These are phyloP conservation scores for Aspergillus sclerotialis DNA, from an alignment of 2,329 filamentous ascomycete genomes.

Conservation along the genomic window DNA sequence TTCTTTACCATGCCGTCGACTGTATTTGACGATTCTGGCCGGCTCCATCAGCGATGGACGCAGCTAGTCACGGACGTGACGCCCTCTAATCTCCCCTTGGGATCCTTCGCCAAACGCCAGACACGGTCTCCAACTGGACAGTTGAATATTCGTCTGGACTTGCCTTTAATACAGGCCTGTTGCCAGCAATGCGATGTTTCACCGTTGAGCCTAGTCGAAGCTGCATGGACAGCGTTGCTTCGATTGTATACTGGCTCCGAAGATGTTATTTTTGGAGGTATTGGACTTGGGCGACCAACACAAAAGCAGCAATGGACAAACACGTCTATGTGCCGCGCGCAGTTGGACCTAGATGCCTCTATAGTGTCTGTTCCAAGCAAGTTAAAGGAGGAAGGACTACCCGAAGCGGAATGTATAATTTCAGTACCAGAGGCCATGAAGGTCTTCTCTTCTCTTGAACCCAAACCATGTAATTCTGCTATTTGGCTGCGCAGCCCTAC, in stretches of 20 bases:
- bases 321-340: constrained; percentile 6
- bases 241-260: constrained; percentile 8
- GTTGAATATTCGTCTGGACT: constrained; percentile 5
- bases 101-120: constrained; percentile 5
- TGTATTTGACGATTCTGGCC: constrained; percentile 1
- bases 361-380: constrained; percentile 5
- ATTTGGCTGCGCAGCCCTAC: constrained; percentile 7
- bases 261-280: constrained; percentile 8
- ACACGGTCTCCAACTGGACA: constrained; percentile 2
- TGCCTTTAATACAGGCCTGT: constrained; percentile 6
- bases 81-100: constrained; percentile 8
- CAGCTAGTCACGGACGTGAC: constrained; percentile 8
- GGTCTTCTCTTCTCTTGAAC: constrained; percentile 6
- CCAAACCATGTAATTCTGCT: constrained; percentile 9
- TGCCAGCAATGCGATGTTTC: constrained; percentile 8
- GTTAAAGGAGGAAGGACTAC: constrained; percentile 5
- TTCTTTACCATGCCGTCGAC: neutral
- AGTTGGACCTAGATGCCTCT: constrained; percentile 4
- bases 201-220: constrained; percentile 7
- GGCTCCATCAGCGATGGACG: neutral
- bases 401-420: constrained; percentile 5
- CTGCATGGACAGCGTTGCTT: constrained; percentile 9
- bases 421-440: constrained; percentile 7
- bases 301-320: constrained; percentile 9
- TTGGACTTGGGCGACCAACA: constrained; percentile 6